Evolutionary conservation across 495 filamentous ascomycete genomes (phyloP), one percentile per base, ranked within the genome.

Genomic region (Cryomyces antarcticus): DNA sequence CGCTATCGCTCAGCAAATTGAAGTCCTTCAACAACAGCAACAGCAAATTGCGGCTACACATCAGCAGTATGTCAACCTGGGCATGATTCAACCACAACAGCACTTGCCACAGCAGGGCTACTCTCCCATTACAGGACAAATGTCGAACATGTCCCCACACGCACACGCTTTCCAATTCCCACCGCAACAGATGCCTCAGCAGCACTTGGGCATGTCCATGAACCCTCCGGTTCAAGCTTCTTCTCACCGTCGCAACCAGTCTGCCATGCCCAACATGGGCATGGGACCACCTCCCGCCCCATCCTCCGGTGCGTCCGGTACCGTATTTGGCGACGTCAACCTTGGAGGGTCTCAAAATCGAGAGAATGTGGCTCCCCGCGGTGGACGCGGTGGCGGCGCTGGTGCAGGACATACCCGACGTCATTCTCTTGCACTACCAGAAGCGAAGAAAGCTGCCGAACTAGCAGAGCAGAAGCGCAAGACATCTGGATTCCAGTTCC

Each of bases 401-500:
- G 75, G 72, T 45, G 68, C 75, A 53, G 89, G 87, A 40, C 89
- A 97, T 58, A 81, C 89, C 59, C 77, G 89, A 48, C 80, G 89
- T 58, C 89, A 97, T 61, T 97, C 89, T 13, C 71, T 97, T 43
- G 92, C 86, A 38, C 63, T 97, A 43, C 82, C 87, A 4, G 89
- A 97, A 60, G 89, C 89, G 28, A 96, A 93, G 68, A 95, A 93
- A 64, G 92, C 92, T 29, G 89, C 89, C 37, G 89, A 97, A 57
- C 60, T 93, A 13, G 89, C 89, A 37, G 92, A 97, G 63, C 87
- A 94, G 62, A 96, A 95, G 64, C 72, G 88, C 54, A 89, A 84
- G 28, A 87, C 87, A 9, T 80, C 82, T 46, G 81, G 74, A 12
- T 97, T 97, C 60, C 92, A 96, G 58, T 97, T 97, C 58, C 92